Conservation (phyloP, 441 rosid species). For the Capsella rubella region DNA sequence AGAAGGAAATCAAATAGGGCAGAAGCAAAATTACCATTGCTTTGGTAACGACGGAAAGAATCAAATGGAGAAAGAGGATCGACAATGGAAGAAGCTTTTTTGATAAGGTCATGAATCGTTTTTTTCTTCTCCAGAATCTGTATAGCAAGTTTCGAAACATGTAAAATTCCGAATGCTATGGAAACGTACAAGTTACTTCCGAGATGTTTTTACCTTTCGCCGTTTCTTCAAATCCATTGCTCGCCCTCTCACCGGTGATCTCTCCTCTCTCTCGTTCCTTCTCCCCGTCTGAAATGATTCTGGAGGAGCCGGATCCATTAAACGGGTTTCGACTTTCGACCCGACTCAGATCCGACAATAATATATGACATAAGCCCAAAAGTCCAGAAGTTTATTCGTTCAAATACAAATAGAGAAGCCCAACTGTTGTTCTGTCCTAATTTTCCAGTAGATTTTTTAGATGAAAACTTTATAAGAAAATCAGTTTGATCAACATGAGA, state of each 20-base stretch:
- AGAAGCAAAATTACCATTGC: slow-evolving; percentile 53
- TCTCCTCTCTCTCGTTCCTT: slow-evolving; percentile 14
- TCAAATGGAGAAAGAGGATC: slow-evolving; percentile 75
- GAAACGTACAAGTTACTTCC: slow-evolving; percentile 42
- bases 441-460: too few relatives aligned
- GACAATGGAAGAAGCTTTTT: slow-evolving; percentile 59
- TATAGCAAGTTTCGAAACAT: neutral
- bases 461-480: too few relatives aligned
- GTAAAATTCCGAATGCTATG: neutral
- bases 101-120: slow-evolving; percentile 57
- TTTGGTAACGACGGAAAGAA: slow-evolving; percentile 56
- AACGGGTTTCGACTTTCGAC: slow-evolving; percentile 32
- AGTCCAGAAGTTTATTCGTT: too few relatives aligned
- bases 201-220: slow-evolving; percentile 43
- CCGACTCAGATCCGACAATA: slow-evolving; percentile 13
- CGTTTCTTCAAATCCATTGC: slow-evolving; percentile 44
- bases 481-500: too few relatives aligned
- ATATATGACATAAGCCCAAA: neutral
- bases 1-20: neutral
- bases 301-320: slow-evolving; percentile 27
- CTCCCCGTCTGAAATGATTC: neutral
- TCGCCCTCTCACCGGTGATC: slow-evolving; percentile 23
- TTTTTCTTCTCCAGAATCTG: slow-evolving; percentile 76
- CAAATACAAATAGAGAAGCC: neutral
- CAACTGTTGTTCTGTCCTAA: neutral